These are phyloP conservation scores for Neocucurbitaria cava DNA, from an alignment of 2,329 filamentous ascomycete species.

Conservation along the genomic window DNA sequence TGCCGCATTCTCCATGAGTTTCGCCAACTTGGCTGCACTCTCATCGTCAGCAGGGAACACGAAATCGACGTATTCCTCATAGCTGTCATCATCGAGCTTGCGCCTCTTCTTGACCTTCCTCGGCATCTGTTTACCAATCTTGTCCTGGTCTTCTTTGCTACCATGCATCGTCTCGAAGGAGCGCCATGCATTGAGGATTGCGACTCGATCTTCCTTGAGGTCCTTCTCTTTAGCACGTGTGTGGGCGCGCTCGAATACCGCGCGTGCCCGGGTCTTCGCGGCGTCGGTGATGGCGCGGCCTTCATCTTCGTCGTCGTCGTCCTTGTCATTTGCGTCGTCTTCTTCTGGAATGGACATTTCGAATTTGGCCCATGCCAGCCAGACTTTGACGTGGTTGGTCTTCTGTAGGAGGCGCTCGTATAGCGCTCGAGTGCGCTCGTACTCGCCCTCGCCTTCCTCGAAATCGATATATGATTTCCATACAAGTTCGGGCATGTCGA, in stretches of 20 bases:
- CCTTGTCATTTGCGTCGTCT: constrained; percentile 64
- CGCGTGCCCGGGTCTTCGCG: constrained; percentile 81
- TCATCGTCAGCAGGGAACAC: constrained; percentile 96
- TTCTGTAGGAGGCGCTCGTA: constrained; percentile 92
- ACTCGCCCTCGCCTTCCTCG: constrained; percentile 94
- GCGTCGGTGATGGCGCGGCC: constrained; percentile 74
- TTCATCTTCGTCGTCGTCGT: constrained; percentile 38
- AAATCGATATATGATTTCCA: constrained; percentile 99
- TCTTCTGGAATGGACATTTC: constrained; percentile 91
- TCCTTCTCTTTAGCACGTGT: constrained; percentile 87
- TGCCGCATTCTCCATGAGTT: constrained; percentile 83
- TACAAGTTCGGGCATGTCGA: constrained; percentile 97
- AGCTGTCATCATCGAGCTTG: constrained; percentile 88
- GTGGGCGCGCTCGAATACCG: constrained; percentile 84
- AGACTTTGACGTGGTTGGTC: constrained; percentile 99
- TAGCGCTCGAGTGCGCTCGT: constrained; percentile 77
- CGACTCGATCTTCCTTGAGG: constrained; percentile 91
- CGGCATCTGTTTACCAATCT: constrained; percentile 92
- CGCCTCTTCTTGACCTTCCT: constrained; percentile 90
- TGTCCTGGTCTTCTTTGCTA: constrained; percentile 73
- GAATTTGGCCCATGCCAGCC: constrained; percentile 98
- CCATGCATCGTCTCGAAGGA: constrained; percentile 91
- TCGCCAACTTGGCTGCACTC: constrained; percentile 81
- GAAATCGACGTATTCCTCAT: constrained; percentile 97
- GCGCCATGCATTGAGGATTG: constrained; percentile 89